Evolutionary conservation across 176 grass and related monocot genomes (phyloP).

Genomic region (Eragrostis nindensis): DNA sequence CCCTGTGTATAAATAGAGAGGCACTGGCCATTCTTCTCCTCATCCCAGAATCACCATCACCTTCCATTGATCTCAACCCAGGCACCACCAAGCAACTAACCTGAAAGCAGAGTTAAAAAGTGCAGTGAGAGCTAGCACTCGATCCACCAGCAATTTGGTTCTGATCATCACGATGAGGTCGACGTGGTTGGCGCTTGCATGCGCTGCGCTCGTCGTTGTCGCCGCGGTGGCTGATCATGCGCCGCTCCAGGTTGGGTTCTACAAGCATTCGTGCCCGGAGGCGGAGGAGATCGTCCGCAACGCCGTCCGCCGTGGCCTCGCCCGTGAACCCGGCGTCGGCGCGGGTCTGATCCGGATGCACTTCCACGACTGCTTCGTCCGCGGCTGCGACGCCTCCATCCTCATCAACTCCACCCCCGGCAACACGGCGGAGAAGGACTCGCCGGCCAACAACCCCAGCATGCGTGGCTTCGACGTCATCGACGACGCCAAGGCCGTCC

Average conservation of each 20-base stretch:
- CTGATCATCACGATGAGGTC: background rate
- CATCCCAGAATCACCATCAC: background rate
- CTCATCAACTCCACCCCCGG: constrained; percentile 53
- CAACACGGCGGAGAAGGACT: constrained; percentile 45
- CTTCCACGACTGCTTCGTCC: constrained; percentile 88
- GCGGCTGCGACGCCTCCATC: constrained; percentile 60
- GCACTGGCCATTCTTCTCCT: background rate
- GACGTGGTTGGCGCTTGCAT: constrained; percentile 17
- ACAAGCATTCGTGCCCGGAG: constrained; percentile 56
- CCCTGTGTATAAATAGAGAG: constrained; percentile 11
- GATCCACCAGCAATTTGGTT: background rate
- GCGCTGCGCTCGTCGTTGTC: background rate
- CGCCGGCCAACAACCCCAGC: constrained; percentile 49
- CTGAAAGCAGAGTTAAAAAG: background rate
- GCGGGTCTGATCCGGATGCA: constrained; percentile 71
- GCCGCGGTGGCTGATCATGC: background rate
- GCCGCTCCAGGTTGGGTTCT: constrained; percentile 61
- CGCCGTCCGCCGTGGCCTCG: constrained; percentile 49
- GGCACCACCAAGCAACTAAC: background rate
- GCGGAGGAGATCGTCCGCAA: constrained; percentile 67
- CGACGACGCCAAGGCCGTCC: constrained; percentile 55
- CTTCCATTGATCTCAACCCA: background rate
- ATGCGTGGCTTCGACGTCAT: constrained; percentile 58
- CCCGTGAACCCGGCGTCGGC: constrained; percentile 43
- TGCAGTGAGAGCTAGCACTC: background rate